Conservation (phyloP, 345 rosid species). For the Citrus trifoliata region DNA sequence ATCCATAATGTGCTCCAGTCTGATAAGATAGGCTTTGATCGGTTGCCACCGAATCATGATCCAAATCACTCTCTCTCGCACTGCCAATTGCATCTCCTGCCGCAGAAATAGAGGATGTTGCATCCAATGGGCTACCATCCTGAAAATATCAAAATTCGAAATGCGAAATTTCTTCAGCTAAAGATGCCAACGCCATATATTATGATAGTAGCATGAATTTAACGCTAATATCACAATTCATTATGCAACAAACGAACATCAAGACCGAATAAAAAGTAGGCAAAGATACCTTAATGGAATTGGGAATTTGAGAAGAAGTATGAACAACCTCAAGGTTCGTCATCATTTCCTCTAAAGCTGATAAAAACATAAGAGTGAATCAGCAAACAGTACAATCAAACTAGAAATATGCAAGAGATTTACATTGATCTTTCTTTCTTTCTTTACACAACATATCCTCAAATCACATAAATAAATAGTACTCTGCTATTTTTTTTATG, state of each 20-base stretch:
- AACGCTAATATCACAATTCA: not conserved
- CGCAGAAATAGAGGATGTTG: constrained; percentile 22
- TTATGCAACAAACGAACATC: not conserved
- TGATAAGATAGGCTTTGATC: constrained; percentile 36
- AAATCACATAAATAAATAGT: not conserved
- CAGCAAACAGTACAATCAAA: not conserved
- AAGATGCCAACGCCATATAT: not conserved
- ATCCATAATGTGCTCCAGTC: constrained; percentile 34
- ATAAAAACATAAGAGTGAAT: not conserved
- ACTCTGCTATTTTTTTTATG: not conserved
- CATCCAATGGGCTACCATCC: constrained; percentile 34
- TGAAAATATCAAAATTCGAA: not conserved
- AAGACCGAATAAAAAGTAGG: not conserved
- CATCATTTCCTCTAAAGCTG: constrained; percentile 35
- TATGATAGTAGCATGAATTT: not conserved
- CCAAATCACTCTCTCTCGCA: constrained; percentile 13
- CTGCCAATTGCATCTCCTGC: constrained; percentile 16
- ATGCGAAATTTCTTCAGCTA: not conserved
- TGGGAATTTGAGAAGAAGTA: constrained; percentile 24
- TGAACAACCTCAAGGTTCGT: constrained; percentile 33
- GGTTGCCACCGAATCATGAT: constrained; percentile 28
- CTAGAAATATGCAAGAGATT: not conserved
- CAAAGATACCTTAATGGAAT: constrained; percentile 26
- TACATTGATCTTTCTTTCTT: not conserved
- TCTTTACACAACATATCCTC: not conserved